Percentiles rank a stretch among this genome's conserved stretches.
phyloP scores from a whole-genome alignment of 495 filamentous ascomycete species.

The Melanomma pulvis-pyrius region DNA sequence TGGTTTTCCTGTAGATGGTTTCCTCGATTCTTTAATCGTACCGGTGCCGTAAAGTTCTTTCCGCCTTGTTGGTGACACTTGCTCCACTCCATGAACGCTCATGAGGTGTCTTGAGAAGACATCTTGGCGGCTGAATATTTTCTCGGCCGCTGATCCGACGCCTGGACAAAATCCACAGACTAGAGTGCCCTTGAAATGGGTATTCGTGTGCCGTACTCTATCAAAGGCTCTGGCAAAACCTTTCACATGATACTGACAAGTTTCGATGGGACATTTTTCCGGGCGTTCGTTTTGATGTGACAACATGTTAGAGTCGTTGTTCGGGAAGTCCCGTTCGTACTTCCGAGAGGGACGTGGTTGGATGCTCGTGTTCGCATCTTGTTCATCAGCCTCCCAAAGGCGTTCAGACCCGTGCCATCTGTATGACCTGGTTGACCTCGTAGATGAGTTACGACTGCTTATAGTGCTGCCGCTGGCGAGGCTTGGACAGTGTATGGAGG shows the following conservation, averaged over 20 bases:
- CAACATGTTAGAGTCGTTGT: slow-evolving; percentile 21
- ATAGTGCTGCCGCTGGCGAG: slow-evolving; percentile 17
- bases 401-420: background rate
- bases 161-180: slow-evolving; percentile 31
- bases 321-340: slow-evolving; percentile 10
- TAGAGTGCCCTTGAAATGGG: slow-evolving; percentile 27
- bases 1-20: background rate
- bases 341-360: background rate
- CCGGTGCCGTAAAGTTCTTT: slow-evolving; percentile 1
- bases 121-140: slow-evolving; percentile 11
- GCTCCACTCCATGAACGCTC: slow-evolving; percentile 21
- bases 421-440: slow-evolving; percentile 17
- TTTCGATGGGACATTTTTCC: slow-evolving; percentile 31
- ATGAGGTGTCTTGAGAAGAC: slow-evolving; percentile 27
- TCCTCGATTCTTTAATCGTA: background rate
- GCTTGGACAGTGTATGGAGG: slow-evolving; percentile 15
- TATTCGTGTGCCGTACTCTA: slow-evolving; percentile 18
- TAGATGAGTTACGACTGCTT: slow-evolving; percentile 24
- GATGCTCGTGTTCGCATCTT: background rate
- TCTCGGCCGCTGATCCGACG: background rate
- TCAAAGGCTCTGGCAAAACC: slow-evolving; percentile 26
- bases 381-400: background rate
- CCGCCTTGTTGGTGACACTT: background rate
- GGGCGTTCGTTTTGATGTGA: slow-evolving; percentile 15
- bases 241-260: slow-evolving; percentile 31